Evolutionary conservation across 371 early-diverging fungal genomes (phyloP).

Genomic region (Syncephalastrum monosporum): DNA sequence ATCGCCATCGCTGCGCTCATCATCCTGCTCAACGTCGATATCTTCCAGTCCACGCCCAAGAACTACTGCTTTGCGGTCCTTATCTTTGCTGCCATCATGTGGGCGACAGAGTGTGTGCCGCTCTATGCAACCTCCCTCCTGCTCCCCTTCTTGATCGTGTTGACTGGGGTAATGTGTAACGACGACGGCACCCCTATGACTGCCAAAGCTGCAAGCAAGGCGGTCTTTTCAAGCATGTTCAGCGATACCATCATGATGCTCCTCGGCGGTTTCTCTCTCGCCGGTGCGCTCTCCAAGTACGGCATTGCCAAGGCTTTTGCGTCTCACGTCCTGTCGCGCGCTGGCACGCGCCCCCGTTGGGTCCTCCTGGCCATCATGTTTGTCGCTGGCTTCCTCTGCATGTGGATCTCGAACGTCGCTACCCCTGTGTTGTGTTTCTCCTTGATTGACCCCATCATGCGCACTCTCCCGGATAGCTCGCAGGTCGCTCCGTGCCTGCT

Average conservation of each 20-base stretch:
- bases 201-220: slow-evolving; percentile 77
- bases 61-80: slow-evolving; percentile 67
- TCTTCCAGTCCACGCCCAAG: slow-evolving; percentile 66
- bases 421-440: slow-evolving; percentile 86
- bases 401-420: slow-evolving; percentile 87
- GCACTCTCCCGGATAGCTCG: slow-evolving; percentile 60
- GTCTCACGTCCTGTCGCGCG: slow-evolving; percentile 64
- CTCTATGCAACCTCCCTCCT: slow-evolving; percentile 79
- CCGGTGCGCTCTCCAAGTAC: slow-evolving; percentile 84
- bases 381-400: slow-evolving; percentile 72
- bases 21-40: slow-evolving; percentile 49
- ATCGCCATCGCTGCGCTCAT: slow-evolving; percentile 58
- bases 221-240: slow-evolving; percentile 91
- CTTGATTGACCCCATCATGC: slow-evolving; percentile 70
- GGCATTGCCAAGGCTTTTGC: slow-evolving; percentile 78
- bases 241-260: slow-evolving; percentile 94
- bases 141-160: slow-evolving; percentile 77
- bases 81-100: slow-evolving; percentile 62
- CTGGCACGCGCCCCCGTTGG: slow-evolving; percentile 69
- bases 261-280: slow-evolving; percentile 94
- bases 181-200: slow-evolving; percentile 46
- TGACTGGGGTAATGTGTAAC: slow-evolving; percentile 67
- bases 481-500: slow-evolving; percentile 85
- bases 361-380: slow-evolving; percentile 78
- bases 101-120: slow-evolving; percentile 83